Base-by-base conservation (phyloP, 1,284 basidiomycete species). In the Moesziomyces parantarcticus region DNA sequence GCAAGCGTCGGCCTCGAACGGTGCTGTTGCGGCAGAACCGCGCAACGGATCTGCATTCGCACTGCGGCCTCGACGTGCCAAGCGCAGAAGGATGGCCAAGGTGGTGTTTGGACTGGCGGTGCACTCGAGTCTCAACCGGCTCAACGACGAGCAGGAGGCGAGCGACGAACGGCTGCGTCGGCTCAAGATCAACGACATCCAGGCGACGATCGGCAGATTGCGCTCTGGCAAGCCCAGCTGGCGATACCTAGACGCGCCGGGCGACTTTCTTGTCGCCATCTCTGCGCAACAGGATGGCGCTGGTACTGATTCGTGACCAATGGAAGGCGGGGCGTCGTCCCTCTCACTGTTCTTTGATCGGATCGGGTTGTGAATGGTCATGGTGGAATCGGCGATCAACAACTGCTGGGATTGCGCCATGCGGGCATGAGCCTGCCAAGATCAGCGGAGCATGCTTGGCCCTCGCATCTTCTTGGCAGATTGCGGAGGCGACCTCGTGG, bases 181-280 rank as follows among this genome's bases (percentile, higher is more conserved):
- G 22, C 58, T 44, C 21, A 50, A 49, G 32, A 62, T 72, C 49
- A 22, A 50, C 11, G 44, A 63, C 9, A 34, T 62, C 20, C 59
- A 62, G 44, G 55, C 58, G 2, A 66, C 62, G 11, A 55, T 72
- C n/a, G 53, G 65, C 18, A 32, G 40, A 20, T 29, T 72, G 44
- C 58, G 61, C n/a, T 54, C 52, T 1, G 56, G 48, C 11, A 34
- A 61, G 26, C 57, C 68, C 16, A 58, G 59, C 7, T 72, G 63
- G 63, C 52, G 56, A 5, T 72, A 72, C 21, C 56, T 62, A 11
- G 63, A 62, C 7, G 39, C 58, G 10, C 69, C 69, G 8, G 34
- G 56, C 21, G 69, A 72, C 52, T 66, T 72, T 52, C 55, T 72
- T 7, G 51, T 72, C 18, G 51, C 46, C 50, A 58, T 71, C 36